A percentile compares a stretch with the other conserved stretches of the same genome.
These are phyloP conservation scores for Gorgonomyces haynaldii DNA, from an alignment of 192 early-diverging fungal genomes.

Conservation along the genomic window DNA sequence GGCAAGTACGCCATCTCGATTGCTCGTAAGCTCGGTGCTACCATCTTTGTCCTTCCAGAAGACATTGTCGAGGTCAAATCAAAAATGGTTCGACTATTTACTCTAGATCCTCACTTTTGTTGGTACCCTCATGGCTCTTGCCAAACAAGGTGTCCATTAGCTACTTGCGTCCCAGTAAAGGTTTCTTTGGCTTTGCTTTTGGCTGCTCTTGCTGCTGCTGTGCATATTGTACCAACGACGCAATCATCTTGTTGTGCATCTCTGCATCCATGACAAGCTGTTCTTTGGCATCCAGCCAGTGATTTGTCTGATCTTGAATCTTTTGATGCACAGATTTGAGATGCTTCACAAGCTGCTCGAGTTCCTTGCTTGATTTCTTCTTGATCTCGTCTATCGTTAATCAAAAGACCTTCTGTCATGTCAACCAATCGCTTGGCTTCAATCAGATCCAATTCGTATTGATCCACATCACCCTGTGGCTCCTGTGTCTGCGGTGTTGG, in stretches of 20 bases:
- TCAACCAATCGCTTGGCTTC: slow-evolving; percentile 33
- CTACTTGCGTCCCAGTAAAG: too few species aligned
- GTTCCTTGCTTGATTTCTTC: slow-evolving; percentile 21
- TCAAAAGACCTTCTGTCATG: slow-evolving; percentile 28
- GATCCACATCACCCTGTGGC: slow-evolving; percentile 12
- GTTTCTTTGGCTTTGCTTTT: too few species aligned
- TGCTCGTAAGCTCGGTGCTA: slow-evolving; percentile 96
- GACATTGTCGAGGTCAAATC: slow-evolving; percentile 97
- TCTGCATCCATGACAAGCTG: slow-evolving; percentile 51
- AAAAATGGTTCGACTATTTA: slow-evolving; percentile 65
- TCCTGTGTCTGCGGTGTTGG: background rate
- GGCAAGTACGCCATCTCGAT: slow-evolving; percentile 96
- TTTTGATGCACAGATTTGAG: slow-evolving; percentile 22
- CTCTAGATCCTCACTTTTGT: slow-evolving; percentile 86
- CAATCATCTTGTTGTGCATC: slow-evolving; percentile 60
- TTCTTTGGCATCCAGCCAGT: slow-evolving; percentile 46
- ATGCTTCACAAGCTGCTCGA: slow-evolving; percentile 16
- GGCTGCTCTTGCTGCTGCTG: slow-evolving; percentile 26
- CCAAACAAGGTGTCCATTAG: slow-evolving; percentile 13
- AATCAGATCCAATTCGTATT: slow-evolving; percentile 23
- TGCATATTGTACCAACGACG: slow-evolving; percentile 42
- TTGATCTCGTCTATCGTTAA: slow-evolving; percentile 32
- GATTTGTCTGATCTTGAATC: slow-evolving; percentile 45
- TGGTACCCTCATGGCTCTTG: slow-evolving; percentile 83
- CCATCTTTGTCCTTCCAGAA: slow-evolving; percentile 96